These are phyloP conservation scores for Trichoderma virens DNA, from an alignment of 495 filamentous ascomycete genomes.

Conservation along the genomic window DNA sequence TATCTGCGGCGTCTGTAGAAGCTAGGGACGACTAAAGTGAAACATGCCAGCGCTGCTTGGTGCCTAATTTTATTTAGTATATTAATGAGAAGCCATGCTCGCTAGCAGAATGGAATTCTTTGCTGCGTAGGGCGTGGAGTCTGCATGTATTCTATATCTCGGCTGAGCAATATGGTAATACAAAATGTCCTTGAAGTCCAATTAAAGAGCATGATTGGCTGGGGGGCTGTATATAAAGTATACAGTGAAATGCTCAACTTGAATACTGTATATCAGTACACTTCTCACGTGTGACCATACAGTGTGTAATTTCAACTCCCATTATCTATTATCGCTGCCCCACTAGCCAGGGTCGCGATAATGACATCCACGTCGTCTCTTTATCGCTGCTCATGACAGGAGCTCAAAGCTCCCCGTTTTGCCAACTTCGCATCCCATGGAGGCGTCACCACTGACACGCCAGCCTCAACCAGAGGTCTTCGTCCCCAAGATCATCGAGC, in stretches of 20 bases:
- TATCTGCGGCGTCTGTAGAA: neutral
- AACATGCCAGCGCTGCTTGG: neutral
- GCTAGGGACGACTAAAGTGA: neutral
- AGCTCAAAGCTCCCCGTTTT: neutral
- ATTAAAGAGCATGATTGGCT: neutral
- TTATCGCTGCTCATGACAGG: neutral
- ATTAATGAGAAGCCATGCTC: neutral
- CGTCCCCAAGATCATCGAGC: conserved; percentile 82
- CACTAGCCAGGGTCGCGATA: neutral
- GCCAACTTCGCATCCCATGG: conserved; percentile 46
- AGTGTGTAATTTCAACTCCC: neutral
- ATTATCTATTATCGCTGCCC: neutral
- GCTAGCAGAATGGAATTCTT: neutral
- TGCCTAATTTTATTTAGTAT: neutral
- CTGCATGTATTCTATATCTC: neutral
- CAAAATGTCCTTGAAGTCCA: neutral
- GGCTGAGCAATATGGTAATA: neutral
- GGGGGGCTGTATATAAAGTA: no score
- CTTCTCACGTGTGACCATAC: neutral
- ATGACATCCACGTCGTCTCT: conserved; percentile 8
- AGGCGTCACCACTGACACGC: conserved; percentile 86
- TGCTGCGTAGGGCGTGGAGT: neutral
- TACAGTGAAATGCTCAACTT: neutral
- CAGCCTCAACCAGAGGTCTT: conserved; percentile 86
- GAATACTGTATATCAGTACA: neutral